Evolutionary conservation across 352 stramenopile species (phyloP).

Genomic region (Pythium oligandrum): DNA sequence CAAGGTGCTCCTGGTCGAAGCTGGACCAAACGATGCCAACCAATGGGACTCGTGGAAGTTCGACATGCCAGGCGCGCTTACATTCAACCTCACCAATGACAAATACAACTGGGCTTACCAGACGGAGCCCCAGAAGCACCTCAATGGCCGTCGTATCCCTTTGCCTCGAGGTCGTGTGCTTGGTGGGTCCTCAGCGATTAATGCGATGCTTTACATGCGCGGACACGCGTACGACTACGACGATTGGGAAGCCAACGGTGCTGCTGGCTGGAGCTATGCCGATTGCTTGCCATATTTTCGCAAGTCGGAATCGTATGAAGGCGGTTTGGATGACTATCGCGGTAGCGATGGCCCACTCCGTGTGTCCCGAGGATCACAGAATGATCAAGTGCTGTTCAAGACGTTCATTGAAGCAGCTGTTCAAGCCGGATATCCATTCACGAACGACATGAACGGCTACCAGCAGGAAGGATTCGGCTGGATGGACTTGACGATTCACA

Average conservation of each 20-base stretch:
- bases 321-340: slow-evolving; percentile 72
- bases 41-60: slow-evolving; percentile 91
- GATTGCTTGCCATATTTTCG: slow-evolving; percentile 88
- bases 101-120: slow-evolving; percentile 89
- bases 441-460: slow-evolving; percentile 87
- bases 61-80: slow-evolving; percentile 85
- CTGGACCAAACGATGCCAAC: slow-evolving; percentile 70
- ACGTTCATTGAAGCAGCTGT: slow-evolving; percentile 87
- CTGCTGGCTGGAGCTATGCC: slow-evolving; percentile 79
- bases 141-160: slow-evolving; percentile 70
- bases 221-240: slow-evolving; percentile 87
- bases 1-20: slow-evolving; percentile 89
- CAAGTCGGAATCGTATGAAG: slow-evolving; percentile 74
- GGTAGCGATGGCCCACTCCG: slow-evolving; percentile 77
- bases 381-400: slow-evolving; percentile 81
- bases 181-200: slow-evolving; percentile 84
- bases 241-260: slow-evolving; percentile 71
- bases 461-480: slow-evolving; percentile 87
- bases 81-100: slow-evolving; percentile 78
- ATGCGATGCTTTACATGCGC: slow-evolving; percentile 90
- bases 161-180: slow-evolving; percentile 87
- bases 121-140: slow-evolving; percentile 79
- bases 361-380: slow-evolving; percentile 72
- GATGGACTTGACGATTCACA: slow-evolving; percentile 86
- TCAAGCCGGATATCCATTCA: slow-evolving; percentile 82